Conservation (phyloP, 1,284 basidiomycete species). For the Leucoagaricus sp. region DNA sequence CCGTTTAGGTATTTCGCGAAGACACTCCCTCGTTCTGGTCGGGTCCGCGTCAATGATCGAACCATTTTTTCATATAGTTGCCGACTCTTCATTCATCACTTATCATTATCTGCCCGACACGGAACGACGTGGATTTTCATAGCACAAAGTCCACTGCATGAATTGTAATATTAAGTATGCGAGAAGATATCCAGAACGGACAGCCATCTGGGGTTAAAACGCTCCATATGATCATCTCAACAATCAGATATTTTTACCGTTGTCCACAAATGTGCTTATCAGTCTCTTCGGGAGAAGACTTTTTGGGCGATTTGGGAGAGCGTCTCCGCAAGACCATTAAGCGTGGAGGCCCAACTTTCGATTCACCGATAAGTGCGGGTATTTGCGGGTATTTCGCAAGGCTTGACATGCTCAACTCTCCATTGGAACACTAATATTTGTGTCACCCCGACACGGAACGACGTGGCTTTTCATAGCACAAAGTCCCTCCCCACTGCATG, state of each 20-base stretch:
- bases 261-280: neutral
- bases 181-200: neutral
- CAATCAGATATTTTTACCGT: neutral
- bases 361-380: slow-evolving; percentile 2
- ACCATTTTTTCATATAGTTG: neutral
- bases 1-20: neutral
- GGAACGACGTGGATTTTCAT: no score
- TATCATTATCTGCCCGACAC: neutral
- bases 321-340: slow-evolving; percentile 5
- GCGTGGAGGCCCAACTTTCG: neutral
- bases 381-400: neutral
- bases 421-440: neutral
- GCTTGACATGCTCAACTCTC: neutral
- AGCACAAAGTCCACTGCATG: no score
- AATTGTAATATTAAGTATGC: neutral
- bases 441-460: no score
- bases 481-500: neutral
- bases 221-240: neutral
- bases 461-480: neutral
- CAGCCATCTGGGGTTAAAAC: neutral
- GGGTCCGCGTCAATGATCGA: neutral
- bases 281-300: neutral
- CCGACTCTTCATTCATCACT: neutral
- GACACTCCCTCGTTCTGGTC: neutral
- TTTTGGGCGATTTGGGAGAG: slow-evolving; percentile 1